Conservation (phyloP, 2,329 filamentous ascomycete genomes). For the Cadophora malorum region DNA sequence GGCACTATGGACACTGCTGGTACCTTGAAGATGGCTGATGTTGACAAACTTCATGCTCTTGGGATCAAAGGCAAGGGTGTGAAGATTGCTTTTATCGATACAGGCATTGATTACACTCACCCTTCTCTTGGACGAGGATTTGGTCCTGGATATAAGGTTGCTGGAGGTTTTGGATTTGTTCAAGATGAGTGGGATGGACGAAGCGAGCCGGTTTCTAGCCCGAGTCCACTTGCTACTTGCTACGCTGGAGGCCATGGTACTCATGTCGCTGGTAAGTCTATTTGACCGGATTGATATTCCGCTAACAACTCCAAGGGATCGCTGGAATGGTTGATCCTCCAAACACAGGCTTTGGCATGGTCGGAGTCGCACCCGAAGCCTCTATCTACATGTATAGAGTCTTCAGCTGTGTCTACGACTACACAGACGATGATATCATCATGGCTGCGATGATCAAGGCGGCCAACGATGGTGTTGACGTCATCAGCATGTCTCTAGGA, state of each 20-base stretch:
- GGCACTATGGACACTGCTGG: neutral
- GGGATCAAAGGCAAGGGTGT: slow-evolving; percentile 55
- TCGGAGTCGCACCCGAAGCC: slow-evolving; percentile 3
- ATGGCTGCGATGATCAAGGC: slow-evolving; percentile 35
- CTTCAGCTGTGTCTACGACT: slow-evolving; percentile 32
- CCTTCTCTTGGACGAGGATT: slow-evolving; percentile 70
- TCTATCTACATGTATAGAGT: slow-evolving; percentile 10
- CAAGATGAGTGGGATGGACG: slow-evolving; percentile 51
- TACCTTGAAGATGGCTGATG: slow-evolving; percentile 34
- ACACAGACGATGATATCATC: slow-evolving; percentile 30
- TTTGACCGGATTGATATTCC: neutral
- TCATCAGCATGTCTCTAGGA: slow-evolving; percentile 40
- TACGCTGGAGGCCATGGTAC: slow-evolving; percentile 24
- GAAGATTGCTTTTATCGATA: slow-evolving; percentile 49
- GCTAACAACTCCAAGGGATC: slow-evolving; percentile 27
- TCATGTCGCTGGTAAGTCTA: slow-evolving; percentile 35
- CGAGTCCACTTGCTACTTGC: neutral
- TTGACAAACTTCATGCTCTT: slow-evolving; percentile 50
- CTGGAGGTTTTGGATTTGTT: slow-evolving; percentile 62
- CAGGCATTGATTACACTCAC: slow-evolving; percentile 64
- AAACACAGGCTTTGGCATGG: slow-evolving; percentile 3
- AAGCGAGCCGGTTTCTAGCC: neutral
- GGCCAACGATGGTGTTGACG: slow-evolving; percentile 33
- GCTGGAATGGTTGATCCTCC: slow-evolving; percentile 36
- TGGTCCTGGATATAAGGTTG: slow-evolving; percentile 63